A percentile compares a stretch with the other conserved stretches of the same genome.
These are phyloP conservation scores for Penicillium sp. DNA, from an alignment of 2,329 filamentous ascomycete species.

Conservation along the genomic window DNA sequence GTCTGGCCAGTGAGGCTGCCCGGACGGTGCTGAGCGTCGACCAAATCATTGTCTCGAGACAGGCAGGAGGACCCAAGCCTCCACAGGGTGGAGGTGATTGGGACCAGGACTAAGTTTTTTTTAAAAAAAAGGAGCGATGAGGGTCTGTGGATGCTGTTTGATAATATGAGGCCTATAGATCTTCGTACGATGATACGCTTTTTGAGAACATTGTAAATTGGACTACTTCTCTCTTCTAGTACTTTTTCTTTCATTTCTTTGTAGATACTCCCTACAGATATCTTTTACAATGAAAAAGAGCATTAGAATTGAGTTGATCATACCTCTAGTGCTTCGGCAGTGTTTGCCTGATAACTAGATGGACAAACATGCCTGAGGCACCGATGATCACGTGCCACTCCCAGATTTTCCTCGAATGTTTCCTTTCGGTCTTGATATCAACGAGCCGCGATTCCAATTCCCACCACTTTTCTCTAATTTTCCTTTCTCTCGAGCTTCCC, in stretches of 20 bases:
- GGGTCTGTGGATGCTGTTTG: constrained; percentile 9
- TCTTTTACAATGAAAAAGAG: not conserved
- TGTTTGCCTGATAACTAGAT: constrained; percentile 1
- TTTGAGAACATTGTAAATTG: constrained; percentile 11
- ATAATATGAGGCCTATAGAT: constrained; percentile 24
- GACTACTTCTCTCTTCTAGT: constrained; percentile 4
- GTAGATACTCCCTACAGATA: not conserved
- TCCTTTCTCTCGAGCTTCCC: constrained; percentile 1
- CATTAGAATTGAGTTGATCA: not conserved
- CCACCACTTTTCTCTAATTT: constrained; percentile 12
- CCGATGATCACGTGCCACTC: constrained; percentile 27
- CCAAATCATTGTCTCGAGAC: constrained; percentile 97
- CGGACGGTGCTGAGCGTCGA: constrained; percentile 93
- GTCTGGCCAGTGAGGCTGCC: constrained; percentile 90
- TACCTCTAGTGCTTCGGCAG: not conserved
- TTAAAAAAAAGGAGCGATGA: constrained; percentile 15
- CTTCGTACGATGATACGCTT: constrained; percentile 25
- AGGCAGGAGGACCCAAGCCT: constrained; percentile 95
- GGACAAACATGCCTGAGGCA: not conserved
- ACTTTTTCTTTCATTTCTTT: constrained; percentile 8
- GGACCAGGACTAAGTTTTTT: constrained; percentile 58
- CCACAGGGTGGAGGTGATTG: constrained; percentile 85
- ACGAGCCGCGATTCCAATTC: constrained; percentile 20
- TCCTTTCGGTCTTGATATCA: constrained; percentile 30
- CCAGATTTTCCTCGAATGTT: constrained; percentile 35